Base-by-base conservation (phyloP, 2,329 filamentous ascomycete species). In the Neurospora sp. region DNA sequence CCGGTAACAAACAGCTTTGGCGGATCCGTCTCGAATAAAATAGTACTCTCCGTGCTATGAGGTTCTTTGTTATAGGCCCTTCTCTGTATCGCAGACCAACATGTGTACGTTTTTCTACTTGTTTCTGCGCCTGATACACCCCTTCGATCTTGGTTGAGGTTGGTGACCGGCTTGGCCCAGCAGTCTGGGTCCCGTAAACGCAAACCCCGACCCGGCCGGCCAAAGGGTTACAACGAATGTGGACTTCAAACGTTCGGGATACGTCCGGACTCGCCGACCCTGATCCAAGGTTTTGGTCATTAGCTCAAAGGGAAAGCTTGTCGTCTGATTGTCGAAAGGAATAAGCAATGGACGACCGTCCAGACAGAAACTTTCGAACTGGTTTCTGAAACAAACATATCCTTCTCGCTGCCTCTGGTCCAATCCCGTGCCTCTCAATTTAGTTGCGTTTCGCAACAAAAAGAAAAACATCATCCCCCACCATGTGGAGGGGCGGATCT, bases 401-500 rank as follows among this genome's bases (percentile, higher is more conserved):
- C 52, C 3, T 33, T 17, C 23, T 62, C 52, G 52, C 52, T 62
- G 52, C 52, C 23, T 62, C 28, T 62, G 52, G 28, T 33, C 28
- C 52, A 62, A 62, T 62, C 52, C 52, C 28, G 28, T 62, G 52
- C 4, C 23, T 33, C 52, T 36, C 52, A n/a, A 36, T 62, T 62
- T 62, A 62, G 52, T 17, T 62, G 52, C 52, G 52, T 62, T 62
- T 62, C 52, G 52, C 52, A 62, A 62, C 52, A 62, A 62, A 33
- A 62, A 62, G 23, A 62, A 62, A 62, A 62, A 17, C 52, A 62
- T 62, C 52, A 33, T 39, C 67, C 70, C 70, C 66, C 70, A 70
- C 66, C 43, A 58, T 66, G 70, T 68, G 70, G 70, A 70, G 70
- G 67, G 66, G 71, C 70, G 38, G 23, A 42, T 42, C 23, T 67